phyloP scores from a whole-genome alignment of 192 early-diverging fungal genomes.

The Podila epicladia region DNA sequence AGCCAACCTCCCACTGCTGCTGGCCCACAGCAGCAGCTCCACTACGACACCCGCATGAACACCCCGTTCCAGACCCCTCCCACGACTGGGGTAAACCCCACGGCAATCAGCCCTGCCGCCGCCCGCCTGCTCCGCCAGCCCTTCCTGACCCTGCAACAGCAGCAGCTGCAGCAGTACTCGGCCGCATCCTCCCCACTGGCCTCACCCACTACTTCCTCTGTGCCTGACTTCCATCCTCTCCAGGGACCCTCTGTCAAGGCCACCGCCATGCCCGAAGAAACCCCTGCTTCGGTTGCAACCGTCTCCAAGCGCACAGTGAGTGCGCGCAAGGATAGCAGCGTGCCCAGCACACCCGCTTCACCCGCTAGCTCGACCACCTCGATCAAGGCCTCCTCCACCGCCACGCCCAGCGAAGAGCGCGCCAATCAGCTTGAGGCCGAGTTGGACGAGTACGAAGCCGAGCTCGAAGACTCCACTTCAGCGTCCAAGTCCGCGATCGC shows the following conservation, averaged over 20 bases:
- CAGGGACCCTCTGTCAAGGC: not conserved
- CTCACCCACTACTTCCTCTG: conserved; percentile 14
- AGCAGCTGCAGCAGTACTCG: conserved; percentile 13
- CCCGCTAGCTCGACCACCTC: not conserved
- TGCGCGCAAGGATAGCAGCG: conserved; percentile 9
- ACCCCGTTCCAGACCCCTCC: not conserved
- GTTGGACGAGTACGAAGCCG: conserved; percentile 10
- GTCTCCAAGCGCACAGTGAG: conserved; percentile 4
- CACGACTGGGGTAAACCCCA: not conserved
- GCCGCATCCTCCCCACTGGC: conserved; percentile 7
- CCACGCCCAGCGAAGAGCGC: conserved; percentile 1
- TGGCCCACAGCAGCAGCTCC: conserved; percentile 18
- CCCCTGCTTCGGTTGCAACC: conserved; percentile 1
- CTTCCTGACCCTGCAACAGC: conserved; percentile 14
- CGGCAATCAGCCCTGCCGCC: conserved; percentile 29
- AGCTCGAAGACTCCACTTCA: not conserved
- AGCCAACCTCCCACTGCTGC: not conserved
- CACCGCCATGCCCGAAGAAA: not conserved
- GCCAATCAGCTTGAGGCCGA: conserved; percentile 2
- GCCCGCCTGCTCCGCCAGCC: conserved; percentile 35
- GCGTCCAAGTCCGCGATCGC: not conserved
- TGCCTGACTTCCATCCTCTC: conserved; percentile 18
- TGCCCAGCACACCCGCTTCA: not conserved
- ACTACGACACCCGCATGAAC: conserved; percentile 9
- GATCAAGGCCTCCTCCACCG: not conserved